These are phyloP conservation scores for Xylaria sp. DNA, from an alignment of 2,329 filamentous ascomycete genomes.

Conservation along the genomic window DNA sequence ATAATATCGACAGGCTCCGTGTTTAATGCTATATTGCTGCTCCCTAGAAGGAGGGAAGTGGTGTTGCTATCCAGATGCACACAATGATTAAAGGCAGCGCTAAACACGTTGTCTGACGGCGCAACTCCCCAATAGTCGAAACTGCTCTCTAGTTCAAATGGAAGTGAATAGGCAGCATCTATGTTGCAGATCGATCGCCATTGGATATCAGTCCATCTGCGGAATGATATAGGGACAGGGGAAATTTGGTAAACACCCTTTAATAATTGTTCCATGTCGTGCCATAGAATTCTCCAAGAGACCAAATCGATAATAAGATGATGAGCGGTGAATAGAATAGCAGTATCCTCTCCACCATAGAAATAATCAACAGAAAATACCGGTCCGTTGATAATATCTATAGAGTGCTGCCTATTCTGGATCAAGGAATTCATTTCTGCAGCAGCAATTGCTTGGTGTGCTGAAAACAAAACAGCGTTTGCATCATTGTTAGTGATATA, in stretches of 20 bases:
- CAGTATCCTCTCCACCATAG: slow-evolving; percentile 8
- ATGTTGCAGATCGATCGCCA: too few species aligned
- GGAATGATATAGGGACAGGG: slow-evolving; percentile 10
- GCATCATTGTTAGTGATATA: slow-evolving; percentile 10
- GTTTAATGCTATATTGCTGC: background rate
- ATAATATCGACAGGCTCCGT: slow-evolving; percentile 3
- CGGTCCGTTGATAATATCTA: slow-evolving; percentile 9
- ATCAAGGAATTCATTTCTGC: slow-evolving; percentile 13
- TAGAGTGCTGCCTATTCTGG: background rate
- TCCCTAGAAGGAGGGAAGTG: slow-evolving; percentile 5
- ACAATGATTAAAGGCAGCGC: too few species aligned
- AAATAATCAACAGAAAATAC: slow-evolving; percentile 16
- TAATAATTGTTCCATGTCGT: slow-evolving; percentile 10
- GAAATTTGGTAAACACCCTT: slow-evolving; percentile 4
- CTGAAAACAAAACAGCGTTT: slow-evolving; percentile 12
- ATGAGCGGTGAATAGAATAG: slow-evolving; percentile 12
- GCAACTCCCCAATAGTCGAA: slow-evolving; percentile 18
- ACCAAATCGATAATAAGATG: slow-evolving; percentile 19
- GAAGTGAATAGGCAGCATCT: background rate
- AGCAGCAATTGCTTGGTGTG: slow-evolving; percentile 1
- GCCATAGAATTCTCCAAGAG: slow-evolving; percentile 21
- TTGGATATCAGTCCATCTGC: slow-evolving; percentile 11
- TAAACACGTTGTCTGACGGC: too few species aligned
- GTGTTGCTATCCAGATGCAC: background rate
- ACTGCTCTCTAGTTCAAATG: background rate